Evolutionary conservation across 2,329 filamentous ascomycete species (phyloP).

Genomic region (Drechslera avenae): DNA sequence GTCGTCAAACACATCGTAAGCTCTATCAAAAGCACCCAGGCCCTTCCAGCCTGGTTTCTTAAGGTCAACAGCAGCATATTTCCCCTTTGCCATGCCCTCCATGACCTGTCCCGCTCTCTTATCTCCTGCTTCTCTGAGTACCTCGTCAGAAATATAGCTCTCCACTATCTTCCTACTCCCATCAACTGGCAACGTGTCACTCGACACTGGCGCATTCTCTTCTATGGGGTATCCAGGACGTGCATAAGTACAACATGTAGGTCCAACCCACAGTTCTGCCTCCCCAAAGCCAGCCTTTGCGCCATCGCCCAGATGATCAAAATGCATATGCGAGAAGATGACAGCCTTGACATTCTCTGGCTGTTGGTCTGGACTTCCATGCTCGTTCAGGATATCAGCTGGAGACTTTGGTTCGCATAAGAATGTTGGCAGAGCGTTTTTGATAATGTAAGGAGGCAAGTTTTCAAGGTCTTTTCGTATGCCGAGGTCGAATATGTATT

Average conservation of each 20-base stretch:
- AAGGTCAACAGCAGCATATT: slow-evolving; percentile 37
- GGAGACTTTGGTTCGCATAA: slow-evolving; percentile 39
- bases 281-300: slow-evolving; percentile 42
- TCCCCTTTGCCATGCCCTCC: slow-evolving; percentile 27
- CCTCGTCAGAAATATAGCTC: slow-evolving; percentile 36
- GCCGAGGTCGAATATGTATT: slow-evolving; percentile 61
- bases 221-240: slow-evolving; percentile 37
- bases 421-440: slow-evolving; percentile 51
- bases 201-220: slow-evolving; percentile 38
- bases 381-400: slow-evolving; percentile 33
- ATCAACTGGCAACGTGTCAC: slow-evolving; percentile 50
- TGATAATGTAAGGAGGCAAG: slow-evolving; percentile 48
- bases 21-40: slow-evolving; percentile 50
- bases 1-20: slow-evolving; percentile 57
- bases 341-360: slow-evolving; percentile 49
- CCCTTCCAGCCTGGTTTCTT: slow-evolving; percentile 45
- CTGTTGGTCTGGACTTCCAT: slow-evolving; percentile 36
- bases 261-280: slow-evolving; percentile 50
- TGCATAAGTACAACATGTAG: slow-evolving; percentile 40
- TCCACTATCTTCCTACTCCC: slow-evolving; percentile 52
- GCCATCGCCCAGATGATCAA: slow-evolving; percentile 50
- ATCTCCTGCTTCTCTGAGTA: slow-evolving; percentile 27
- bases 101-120: slow-evolving; percentile 33
- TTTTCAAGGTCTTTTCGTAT: slow-evolving; percentile 54
- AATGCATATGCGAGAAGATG: slow-evolving; percentile 49